phyloP scores from a whole-genome alignment of 495 filamentous ascomycete species.

The Rhypophila decipiens region DNA sequence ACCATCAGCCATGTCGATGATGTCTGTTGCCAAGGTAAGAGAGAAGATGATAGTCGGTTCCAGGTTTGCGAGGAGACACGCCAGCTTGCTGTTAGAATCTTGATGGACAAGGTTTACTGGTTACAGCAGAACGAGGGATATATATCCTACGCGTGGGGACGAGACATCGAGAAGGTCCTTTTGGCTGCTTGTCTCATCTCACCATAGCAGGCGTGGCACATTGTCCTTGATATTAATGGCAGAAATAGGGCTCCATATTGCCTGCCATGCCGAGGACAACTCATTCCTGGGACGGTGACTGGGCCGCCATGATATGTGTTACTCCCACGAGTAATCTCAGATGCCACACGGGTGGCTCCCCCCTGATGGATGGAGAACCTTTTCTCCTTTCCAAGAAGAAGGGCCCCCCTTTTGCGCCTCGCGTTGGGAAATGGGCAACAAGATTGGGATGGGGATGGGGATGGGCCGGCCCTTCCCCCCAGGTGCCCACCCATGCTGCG shows the following conservation, averaged over 20 bases:
- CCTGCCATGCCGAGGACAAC: too few species aligned
- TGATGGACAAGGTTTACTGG: background rate
- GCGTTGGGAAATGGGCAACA: background rate
- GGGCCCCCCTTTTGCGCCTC: background rate
- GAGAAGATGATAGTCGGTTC: too few species aligned
- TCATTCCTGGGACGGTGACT: background rate
- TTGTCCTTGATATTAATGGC: background rate
- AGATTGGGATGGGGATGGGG: background rate
- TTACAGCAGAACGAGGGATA: background rate
- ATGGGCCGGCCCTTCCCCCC: too few species aligned
- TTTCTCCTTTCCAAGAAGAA: too few species aligned
- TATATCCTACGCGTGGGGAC: background rate
- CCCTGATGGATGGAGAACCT: too few species aligned
- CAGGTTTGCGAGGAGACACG: background rate
- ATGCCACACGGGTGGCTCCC: background rate
- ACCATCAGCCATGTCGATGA: constrained; percentile 2
- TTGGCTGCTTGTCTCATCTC: background rate
- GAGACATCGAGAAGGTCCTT: too few species aligned
- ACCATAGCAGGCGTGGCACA: background rate
- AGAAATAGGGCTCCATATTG: background rate
- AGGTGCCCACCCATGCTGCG: background rate
- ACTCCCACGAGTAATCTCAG: background rate
- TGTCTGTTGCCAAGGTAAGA: too few species aligned
- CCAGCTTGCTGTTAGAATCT: background rate
- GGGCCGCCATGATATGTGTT: background rate